These are phyloP conservation scores for Cyberlindnera galapagoensis DNA, from an alignment of 805 yeast species.

Conservation along the genomic window DNA sequence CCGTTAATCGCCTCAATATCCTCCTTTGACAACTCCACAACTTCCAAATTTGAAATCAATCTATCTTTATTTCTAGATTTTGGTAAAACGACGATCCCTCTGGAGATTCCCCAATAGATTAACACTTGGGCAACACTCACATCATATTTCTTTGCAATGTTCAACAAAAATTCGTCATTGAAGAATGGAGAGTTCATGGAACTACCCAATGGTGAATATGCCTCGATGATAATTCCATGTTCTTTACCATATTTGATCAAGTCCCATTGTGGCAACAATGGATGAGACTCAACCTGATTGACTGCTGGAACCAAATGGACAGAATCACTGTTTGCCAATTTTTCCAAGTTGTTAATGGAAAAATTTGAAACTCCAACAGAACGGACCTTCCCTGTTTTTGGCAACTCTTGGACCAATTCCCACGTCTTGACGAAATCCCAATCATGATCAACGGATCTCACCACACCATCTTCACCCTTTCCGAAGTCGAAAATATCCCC, in stretches of 20 bases:
- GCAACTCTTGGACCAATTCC: conserved; percentile 17
- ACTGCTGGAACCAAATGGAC: conserved; percentile 14
- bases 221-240: conserved; percentile 13
- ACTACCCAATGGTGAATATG: conserved; percentile 20
- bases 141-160: too few relatives aligned
- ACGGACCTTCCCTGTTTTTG: conserved; percentile 11
- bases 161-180: too few relatives aligned
- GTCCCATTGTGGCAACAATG: conserved; percentile 18
- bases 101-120: too few relatives aligned
- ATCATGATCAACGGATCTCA: conserved; percentile 48
- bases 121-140: too few relatives aligned
- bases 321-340: conserved; percentile 9
- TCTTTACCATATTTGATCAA: conserved; percentile 11
- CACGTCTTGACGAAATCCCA: conserved; percentile 33
- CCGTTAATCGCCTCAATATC: too few relatives aligned
- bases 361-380: conserved; percentile 22
- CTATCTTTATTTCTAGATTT: too few relatives aligned
- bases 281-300: conserved; percentile 21
- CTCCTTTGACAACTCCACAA: too few relatives aligned
- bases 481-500: conserved; percentile 9
- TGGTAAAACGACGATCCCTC: too few relatives aligned
- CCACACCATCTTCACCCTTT: conserved; percentile 32
- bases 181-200: too few relatives aligned
- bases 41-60: too few relatives aligned
- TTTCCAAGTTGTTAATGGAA: conserved; percentile 16